Evolutionary conservation across 2,329 filamentous ascomycete genomes (phyloP), one percentile per base, ranked within the genome.

Genomic region (Talaromyces sp.): DNA sequence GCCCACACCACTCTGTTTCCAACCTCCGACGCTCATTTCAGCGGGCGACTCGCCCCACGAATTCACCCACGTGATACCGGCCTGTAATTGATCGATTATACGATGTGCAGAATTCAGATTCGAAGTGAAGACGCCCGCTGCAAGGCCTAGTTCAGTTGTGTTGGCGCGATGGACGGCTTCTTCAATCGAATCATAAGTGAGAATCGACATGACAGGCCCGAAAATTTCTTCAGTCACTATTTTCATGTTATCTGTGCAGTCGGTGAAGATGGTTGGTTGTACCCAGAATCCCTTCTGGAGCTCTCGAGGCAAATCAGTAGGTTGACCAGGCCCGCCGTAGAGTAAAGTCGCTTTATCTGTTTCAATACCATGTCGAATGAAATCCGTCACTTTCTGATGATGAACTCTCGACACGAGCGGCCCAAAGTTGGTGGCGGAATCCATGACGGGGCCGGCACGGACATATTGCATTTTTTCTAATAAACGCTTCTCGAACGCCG

Each of bases 11-110:
- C 91, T 96, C 82, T 90, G 84, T 81, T 96, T 96, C 92, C 92
- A 96, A 0, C 92, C 92, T 9, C 92, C 92, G 0, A 96, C 92
- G 2, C 89, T 89, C 92, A 96, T 96, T 80, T 96, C 92, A 0
- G 92, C 91, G 0, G 92, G 92, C 56, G 85, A 88, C 79, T 96
- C 92, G n/a, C 92, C 92, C 92, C 92, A 96, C 0, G 90, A 92
- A 75, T 96, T 96, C 59, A 96, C 83, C 92, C 92, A 96, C 1
- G 91, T 96, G 70, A 96, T 96, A 37, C 92, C 92, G 0, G 91
- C 91, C 72, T 96, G 84, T 5, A 96, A 79, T 70, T 85, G 82
- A 25, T 84, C 82, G 46, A 93, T 82, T 0, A 93, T 84, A 48
- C 84, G 80, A 70, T 96, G 91, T 61, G 90, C 92, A 55, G 83